Evolutionary conservation across 441 rosid genomes (phyloP), one percentile per base, ranked within the genome.

Genomic region (Croton laevigatus): DNA sequence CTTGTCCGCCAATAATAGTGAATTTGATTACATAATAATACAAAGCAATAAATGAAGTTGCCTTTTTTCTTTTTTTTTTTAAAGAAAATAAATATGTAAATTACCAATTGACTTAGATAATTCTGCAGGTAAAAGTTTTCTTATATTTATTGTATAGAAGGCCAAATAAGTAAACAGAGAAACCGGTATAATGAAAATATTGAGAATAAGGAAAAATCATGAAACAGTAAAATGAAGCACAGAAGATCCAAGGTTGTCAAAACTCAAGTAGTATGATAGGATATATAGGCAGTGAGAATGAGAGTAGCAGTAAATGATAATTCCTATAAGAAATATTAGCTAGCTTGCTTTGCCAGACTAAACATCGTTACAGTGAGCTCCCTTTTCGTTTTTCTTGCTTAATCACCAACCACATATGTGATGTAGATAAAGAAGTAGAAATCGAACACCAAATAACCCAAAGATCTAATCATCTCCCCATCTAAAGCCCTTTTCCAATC

Each of bases 291-390:
- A 27, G 36, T 23, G 23, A 27, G 70, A 11, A 12, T 1, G 61
- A 40, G 32, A 10, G 59, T n/a, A 55, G 48, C 9, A 20, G 2
- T 17, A 53, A 63, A 48, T 32, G 53, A 67, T 19, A 53, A 68
- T 62, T 32, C 53, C 62, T 48, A 20, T 52, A 8, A 59, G 16
- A 55, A 57, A 63, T 12, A 40, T 49, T 6, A 27, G 32, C 6
- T 34, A 70, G 62, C 49, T 72, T 65, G 20, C 65, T 68, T 61
- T 14, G 45, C 71, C 68, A 57, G 59, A 72, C 70, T 57, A 14
- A 65, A 73, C 71, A 73, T 70, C 49, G 63, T 74, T 57, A 69
- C 65, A 48, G 23, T 42, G 54, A 58, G 49, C 59, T 49, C 23
- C 5, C 27, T 16, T 42, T 62, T 38, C 8, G 7, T 38, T 38